Evolutionary conservation across 2,329 filamentous ascomycete genomes (phyloP), one percentile per base, ranked within the genome.

Genomic region (Neurospora crassa): DNA sequence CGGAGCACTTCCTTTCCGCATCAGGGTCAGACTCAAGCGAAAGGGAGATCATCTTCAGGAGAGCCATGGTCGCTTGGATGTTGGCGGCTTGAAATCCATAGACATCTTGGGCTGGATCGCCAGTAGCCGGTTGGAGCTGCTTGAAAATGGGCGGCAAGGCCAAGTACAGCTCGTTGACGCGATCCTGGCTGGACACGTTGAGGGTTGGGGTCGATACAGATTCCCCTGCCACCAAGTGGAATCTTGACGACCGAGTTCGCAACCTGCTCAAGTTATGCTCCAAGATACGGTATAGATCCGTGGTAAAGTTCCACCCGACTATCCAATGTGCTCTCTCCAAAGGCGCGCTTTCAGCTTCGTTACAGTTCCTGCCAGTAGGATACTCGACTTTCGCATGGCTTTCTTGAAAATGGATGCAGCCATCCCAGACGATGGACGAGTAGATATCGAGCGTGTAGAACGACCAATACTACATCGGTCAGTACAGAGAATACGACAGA

Each of bases 381-480:
- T 86, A 86, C 10, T 76, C 77, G 10, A 87, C 85, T 18, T 82
- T 79, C 24, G 80, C 81, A 68, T 84, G 82, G 5, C 80, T 79
- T 76, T 85, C 85, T 69, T 82, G 81, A 40, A 80, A 82, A 70
- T 81, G 81, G 67, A 83, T 80, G 14, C 84, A 78, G 43, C 82
- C 81, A 70, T 81, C 83, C 82, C 85, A 88, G 8, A 88, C 84
- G 47, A 87, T 83, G 3, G 84, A 82, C 0, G 83, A 81, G 76
- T 84, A 87, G 3, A 89, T 81, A 71, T 89, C 87, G 1, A 88
- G 78, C 10, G 84, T 86, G 75, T 88, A 89, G 70, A 86, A 86
- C 45, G 85, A 85, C 87, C 87, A 89, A 74, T 84, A 85, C 81
- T 84, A 72, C 2, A 73, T n/a, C 8, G 6, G 69, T 68, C 40